Conservation (phyloP, 208 protist species). For the Wallacemonas sp. region DNA sequence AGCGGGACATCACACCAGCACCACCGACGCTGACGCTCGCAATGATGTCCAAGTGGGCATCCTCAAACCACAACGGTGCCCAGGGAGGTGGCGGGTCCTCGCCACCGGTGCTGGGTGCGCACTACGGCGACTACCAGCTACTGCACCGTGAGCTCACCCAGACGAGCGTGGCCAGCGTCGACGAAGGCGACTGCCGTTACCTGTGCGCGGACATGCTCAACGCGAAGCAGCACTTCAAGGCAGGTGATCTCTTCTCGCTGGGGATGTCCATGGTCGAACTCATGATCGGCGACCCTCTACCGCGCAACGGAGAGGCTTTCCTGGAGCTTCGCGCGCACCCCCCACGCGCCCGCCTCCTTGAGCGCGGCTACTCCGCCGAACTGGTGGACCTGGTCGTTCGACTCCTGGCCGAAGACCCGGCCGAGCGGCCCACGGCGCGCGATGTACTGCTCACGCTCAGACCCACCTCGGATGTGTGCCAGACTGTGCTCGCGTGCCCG, state of each 20-base stretch:
- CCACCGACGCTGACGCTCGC: slow-evolving; percentile 2
- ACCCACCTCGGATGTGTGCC: slow-evolving; percentile 32
- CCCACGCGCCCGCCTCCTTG: slow-evolving; percentile 36
- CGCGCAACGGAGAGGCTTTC: slow-evolving; percentile 72
- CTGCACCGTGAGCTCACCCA: slow-evolving; percentile 25
- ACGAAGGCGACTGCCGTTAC: slow-evolving; percentile 92
- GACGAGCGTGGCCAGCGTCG: slow-evolving; percentile 69
- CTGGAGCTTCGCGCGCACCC: slow-evolving; percentile 49
- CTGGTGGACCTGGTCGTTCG: slow-evolving; percentile 48
- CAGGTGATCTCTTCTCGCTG: slow-evolving; percentile 90
- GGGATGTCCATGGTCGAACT: slow-evolving; percentile 91
- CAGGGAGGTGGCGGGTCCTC: neutral
- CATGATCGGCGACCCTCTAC: slow-evolving; percentile 73
- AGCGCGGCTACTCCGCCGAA: slow-evolving; percentile 56
- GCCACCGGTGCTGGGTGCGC: neutral
- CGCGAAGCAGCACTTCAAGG: slow-evolving; percentile 73
- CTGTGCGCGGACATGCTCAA: slow-evolving; percentile 92
- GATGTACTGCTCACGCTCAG: slow-evolving; percentile 64
- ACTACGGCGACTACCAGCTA: slow-evolving; percentile 15
- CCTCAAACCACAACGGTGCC: neutral
- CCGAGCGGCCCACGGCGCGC: slow-evolving; percentile 59
- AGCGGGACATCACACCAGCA: neutral
- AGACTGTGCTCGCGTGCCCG: slow-evolving; percentile 14
- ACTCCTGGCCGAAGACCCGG: slow-evolving; percentile 56
- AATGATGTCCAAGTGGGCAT: slow-evolving; percentile 1